Conservation (phyloP, 257 asterid species). For the Solanum sitiens region DNA sequence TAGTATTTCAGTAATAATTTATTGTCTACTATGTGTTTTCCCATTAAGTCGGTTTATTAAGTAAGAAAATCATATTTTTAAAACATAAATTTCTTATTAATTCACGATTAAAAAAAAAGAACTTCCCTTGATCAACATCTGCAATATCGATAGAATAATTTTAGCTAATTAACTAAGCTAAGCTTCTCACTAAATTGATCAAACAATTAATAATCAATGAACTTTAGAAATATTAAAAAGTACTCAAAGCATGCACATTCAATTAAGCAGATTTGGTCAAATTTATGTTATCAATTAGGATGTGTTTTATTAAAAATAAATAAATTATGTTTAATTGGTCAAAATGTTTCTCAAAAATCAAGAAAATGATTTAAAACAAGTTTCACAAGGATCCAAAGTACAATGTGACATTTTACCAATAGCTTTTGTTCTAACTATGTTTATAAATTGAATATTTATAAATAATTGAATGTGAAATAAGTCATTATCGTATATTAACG, state of each 20-base stretch:
- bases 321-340: background rate
- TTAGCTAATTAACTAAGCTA: background rate
- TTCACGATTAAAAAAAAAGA: background rate
- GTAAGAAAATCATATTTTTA: background rate
- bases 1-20: background rate
- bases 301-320: background rate
- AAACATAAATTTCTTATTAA: too few relatives aligned
- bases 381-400: background rate
- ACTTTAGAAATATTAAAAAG: background rate
- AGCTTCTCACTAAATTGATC: background rate
- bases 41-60: too few relatives aligned
- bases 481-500: background rate
- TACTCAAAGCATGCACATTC: background rate
- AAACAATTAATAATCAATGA: background rate
- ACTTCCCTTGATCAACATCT: background rate
- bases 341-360: background rate
- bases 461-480: background rate
- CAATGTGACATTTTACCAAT: background rate
- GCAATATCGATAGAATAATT: background rate
- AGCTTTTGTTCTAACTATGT: background rate
- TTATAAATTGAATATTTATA: too few relatives aligned
- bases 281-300: background rate
- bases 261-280: background rate
- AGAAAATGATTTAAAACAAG: background rate
- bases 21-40: too few relatives aligned